Conservation (phyloP, 2,329 filamentous ascomycete species). For the Pseudogymnoascus sp. region DNA sequence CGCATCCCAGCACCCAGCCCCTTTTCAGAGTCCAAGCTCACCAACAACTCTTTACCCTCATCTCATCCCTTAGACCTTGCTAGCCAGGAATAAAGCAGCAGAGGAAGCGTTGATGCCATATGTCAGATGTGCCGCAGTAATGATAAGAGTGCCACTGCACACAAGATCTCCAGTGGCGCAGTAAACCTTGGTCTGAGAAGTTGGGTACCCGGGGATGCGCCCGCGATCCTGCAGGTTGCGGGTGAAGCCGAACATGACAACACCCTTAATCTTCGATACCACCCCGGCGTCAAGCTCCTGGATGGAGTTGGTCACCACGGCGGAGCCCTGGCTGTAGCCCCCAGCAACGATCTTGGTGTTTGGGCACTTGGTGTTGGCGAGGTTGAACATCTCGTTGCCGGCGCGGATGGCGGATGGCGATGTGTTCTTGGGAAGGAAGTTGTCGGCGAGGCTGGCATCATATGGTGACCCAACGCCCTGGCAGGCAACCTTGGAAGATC, state of each 20-base stretch:
- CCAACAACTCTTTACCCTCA: neutral
- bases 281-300: constrained; percentile 26
- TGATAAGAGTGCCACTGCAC: constrained; percentile 37
- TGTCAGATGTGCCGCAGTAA: constrained; percentile 33
- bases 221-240: constrained; percentile 30
- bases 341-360: constrained; percentile 33
- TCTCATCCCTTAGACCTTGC: neutral
- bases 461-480: constrained; percentile 21
- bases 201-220: constrained; percentile 28
- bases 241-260: constrained; percentile 37
- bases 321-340: constrained; percentile 37
- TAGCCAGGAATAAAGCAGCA: constrained; percentile 32
- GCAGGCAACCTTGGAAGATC: constrained; percentile 19
- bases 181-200: constrained; percentile 32
- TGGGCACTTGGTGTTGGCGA: constrained; percentile 30
- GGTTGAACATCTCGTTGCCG: constrained; percentile 27
- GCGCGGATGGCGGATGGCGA: constrained; percentile 11
- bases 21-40: neutral
- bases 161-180: constrained; percentile 44
- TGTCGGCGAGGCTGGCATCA: constrained; percentile 16
- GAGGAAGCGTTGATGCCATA: constrained; percentile 32
- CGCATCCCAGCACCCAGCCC: neutral
- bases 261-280: constrained; percentile 30
- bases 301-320: constrained; percentile 36
- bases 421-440: constrained; percentile 17